Evolutionary conservation across 2,329 filamentous ascomycete species (phyloP).

Genomic region (Talaromyces sp.): DNA sequence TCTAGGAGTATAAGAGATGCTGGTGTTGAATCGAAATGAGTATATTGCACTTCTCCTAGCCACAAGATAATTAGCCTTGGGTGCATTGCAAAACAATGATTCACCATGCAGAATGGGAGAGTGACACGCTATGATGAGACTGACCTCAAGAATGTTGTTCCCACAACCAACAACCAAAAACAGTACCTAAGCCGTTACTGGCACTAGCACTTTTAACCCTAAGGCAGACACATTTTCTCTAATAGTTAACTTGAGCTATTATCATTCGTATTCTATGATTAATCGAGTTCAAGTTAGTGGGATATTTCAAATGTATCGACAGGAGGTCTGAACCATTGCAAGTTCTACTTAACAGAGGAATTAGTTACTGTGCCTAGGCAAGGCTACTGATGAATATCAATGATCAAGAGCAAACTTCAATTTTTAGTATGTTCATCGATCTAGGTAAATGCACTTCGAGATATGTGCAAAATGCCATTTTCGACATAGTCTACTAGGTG

Average conservation of each 20-base stretch:
- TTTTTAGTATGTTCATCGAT: not conserved
- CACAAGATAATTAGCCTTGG: not conserved
- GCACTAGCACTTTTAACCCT: not conserved
- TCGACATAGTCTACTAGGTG: not conserved
- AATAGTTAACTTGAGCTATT: not conserved
- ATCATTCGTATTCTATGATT: not conserved
- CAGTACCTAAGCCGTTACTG: not conserved
- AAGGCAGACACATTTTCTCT: not conserved
- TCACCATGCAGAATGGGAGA: not conserved
- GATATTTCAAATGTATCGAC: not conserved
- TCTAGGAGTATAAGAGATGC: not conserved
- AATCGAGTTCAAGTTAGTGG: not conserved
- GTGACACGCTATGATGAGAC: not conserved
- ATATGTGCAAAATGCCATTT: not conserved
- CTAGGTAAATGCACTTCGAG: not conserved
- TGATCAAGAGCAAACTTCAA: not conserved
- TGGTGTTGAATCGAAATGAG: not conserved
- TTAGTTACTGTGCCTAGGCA: not conserved
- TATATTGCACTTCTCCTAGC: not conserved
- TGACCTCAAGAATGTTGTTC: not conserved
- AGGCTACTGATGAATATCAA: not conserved
- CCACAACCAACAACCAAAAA: not conserved
- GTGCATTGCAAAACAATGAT: not conserved
- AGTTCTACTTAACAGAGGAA: not conserved
- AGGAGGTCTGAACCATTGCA: not conserved